Base-by-base conservation (phyloP, 257 asterid genomes). In the Galeopsis tetrahit region DNA sequence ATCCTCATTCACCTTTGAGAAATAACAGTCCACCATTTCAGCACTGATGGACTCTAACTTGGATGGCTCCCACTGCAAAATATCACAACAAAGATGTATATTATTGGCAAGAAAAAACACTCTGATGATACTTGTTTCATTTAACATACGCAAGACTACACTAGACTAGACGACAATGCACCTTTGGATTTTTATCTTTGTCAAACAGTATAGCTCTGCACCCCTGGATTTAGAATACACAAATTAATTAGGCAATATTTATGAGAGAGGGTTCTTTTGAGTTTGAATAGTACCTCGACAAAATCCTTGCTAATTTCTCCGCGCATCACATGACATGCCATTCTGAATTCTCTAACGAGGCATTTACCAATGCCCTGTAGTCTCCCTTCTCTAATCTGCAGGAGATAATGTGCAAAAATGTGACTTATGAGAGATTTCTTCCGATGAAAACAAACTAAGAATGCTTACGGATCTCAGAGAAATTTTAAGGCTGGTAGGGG, bases 401-500 rank as follows among this genome's bases (percentile, higher is more conserved):
- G 3, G 57, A 78, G 9, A 66, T 6, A 6, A 36, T 35, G 62
- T 7, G 66, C 38, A 31, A 76, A 62, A 35, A 36, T 31, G 32
- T 64, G 35, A 61, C 28, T 11, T 14, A 56, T 28, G 7, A 1
- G 46, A 72, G 44, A 69, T 48, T 51, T 35, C 28, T 0, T 21
- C 28, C 4, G 42, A 66, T 52, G 55, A 66, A 9, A 46, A 7
- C 2, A 66, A 59, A 40, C 13, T 11, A 72, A 21, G 28, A 21
- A 49, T 33, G 57, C 76, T 42, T 85, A 93, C 97, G 78, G 93
- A 91, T 91, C 97, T 88, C 55, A 93, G 90, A 42, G 96, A 77
- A 75, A 91, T 88, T 77, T 91, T 93, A 53, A 91, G 97, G 84
- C 98, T 89, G 58, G 77, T 91, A 1, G 98, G 98, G 33, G 98